phyloP scores from a whole-genome alignment of 306 rosid species.

The cucumber (Cucumis sativus) region DNA sequence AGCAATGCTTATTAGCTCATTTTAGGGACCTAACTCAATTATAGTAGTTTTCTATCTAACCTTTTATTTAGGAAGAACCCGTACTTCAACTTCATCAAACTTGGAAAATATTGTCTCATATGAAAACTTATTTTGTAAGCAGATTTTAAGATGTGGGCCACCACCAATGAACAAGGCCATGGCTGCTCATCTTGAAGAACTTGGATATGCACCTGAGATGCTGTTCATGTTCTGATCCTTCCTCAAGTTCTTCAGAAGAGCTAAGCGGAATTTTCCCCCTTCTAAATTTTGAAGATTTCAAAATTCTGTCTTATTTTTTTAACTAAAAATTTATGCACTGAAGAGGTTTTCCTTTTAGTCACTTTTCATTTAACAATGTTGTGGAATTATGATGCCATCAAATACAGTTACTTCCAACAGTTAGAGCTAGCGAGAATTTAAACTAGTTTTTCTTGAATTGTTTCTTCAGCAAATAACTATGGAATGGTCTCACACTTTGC shows the following conservation, averaged over 20 bases:
- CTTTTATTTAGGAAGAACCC: too few species aligned
- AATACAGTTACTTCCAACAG: neutral
- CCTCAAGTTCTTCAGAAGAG: neutral
- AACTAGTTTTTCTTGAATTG: neutral
- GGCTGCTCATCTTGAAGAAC: conserved; percentile 65
- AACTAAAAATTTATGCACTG: neutral
- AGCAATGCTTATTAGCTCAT: too few species aligned
- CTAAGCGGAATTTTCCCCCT: neutral
- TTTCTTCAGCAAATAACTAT: neutral
- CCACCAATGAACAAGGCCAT: conserved; percentile 99
- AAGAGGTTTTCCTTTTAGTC: neutral
- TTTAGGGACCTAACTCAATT: neutral
- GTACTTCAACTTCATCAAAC: neutral
- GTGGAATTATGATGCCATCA: neutral
- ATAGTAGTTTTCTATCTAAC: neutral
- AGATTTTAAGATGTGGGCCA: conserved; percentile 91
- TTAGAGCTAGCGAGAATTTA: neutral
- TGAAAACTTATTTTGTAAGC: neutral
- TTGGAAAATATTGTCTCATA: neutral
- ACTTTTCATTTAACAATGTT: neutral
- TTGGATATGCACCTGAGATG: conserved; percentile 59
- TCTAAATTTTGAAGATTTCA: neutral
- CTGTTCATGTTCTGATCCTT: neutral
- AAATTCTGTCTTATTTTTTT: neutral
- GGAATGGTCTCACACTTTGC: neutral